These are phyloP conservation scores for Moricandia moricandioides DNA, from an alignment of 345 rosid genomes.

Conservation along the genomic window DNA sequence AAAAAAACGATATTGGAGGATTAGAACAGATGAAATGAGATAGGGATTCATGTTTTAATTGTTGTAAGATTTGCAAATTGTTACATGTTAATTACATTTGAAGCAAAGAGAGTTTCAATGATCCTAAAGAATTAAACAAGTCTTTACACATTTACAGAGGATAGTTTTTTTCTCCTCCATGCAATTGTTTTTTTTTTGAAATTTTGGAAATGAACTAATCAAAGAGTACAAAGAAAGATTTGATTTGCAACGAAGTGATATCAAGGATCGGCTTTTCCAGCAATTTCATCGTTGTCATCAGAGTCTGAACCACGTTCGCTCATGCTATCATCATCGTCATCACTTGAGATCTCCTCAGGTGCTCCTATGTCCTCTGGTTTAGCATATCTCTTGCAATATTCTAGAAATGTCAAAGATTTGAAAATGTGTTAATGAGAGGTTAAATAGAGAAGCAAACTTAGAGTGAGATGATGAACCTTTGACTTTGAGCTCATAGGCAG, in stretches of 20 bases:
- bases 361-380: constrained; percentile 45
- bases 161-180: constrained; percentile 9
- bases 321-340: constrained; percentile 55
- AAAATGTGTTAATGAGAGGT: constrained; percentile 1
- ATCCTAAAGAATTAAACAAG: background rate
- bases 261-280: constrained; percentile 54
- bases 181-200: too few species aligned
- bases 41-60: background rate
- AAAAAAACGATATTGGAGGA: background rate
- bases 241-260: constrained; percentile 10
- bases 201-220: constrained; percentile 2
- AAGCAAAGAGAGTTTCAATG: background rate
- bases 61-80: background rate
- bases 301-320: constrained; percentile 44
- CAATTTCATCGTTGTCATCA: constrained; percentile 54
- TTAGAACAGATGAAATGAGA: constrained; percentile 9
- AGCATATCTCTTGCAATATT: constrained; percentile 61
- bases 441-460: background rate
- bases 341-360: constrained; percentile 45
- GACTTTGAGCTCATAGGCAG: constrained; percentile 58
- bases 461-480: constrained; percentile 42
- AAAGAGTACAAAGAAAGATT: constrained; percentile 17
- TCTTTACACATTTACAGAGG: constrained; percentile 37
- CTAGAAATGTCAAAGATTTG: constrained; percentile 24
- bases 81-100: constrained; percentile 20